A percentile compares a stretch with the other conserved stretches of the same genome.
phyloP scores from a whole-genome alignment of 164 flowering plant species.

The Euptelea pleiosperma region DNA sequence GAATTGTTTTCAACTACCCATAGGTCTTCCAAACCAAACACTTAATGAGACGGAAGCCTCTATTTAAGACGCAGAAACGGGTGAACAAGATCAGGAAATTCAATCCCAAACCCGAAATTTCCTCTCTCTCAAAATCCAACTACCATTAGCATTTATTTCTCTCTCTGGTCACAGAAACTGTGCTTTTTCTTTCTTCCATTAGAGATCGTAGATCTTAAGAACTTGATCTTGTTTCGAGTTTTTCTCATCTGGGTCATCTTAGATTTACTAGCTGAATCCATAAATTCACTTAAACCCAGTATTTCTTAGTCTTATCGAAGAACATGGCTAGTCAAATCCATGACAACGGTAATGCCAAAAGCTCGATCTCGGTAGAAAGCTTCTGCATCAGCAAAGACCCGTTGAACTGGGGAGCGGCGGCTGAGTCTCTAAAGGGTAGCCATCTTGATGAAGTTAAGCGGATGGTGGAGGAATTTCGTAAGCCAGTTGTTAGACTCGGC shows the following conservation, averaged over 20 bases:
- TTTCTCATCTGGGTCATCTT: no score
- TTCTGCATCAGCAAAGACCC: conserved; percentile 36
- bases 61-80: conserved; percentile 23
- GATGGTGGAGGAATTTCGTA: conserved; percentile 52
- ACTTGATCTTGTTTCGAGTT: no score
- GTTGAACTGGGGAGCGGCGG: conserved; percentile 51
- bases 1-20: conserved; percentile 23
- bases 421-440: conserved; percentile 44
- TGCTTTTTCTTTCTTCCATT: no score
- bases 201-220: no score
- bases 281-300: conserved; percentile 8
- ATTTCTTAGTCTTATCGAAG: no score
- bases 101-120: background rate
- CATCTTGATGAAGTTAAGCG: conserved; percentile 53
- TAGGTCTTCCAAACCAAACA: no score
- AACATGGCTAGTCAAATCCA: no score
- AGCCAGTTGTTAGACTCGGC: conserved; percentile 37
- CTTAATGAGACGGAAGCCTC: no score
- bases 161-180: no score
- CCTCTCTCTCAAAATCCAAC: conserved; percentile 1
- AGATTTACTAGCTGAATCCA: no score
- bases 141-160: no score
- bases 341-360: conserved; percentile 15
- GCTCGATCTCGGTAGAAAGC: background rate
- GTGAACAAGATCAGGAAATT: conserved; percentile 22